Percentiles rank a stretch among this genome's conserved stretches.
phyloP scores from a whole-genome alignment of 169 alveolate genomes.

The Cryptosporidium parvum region DNA sequence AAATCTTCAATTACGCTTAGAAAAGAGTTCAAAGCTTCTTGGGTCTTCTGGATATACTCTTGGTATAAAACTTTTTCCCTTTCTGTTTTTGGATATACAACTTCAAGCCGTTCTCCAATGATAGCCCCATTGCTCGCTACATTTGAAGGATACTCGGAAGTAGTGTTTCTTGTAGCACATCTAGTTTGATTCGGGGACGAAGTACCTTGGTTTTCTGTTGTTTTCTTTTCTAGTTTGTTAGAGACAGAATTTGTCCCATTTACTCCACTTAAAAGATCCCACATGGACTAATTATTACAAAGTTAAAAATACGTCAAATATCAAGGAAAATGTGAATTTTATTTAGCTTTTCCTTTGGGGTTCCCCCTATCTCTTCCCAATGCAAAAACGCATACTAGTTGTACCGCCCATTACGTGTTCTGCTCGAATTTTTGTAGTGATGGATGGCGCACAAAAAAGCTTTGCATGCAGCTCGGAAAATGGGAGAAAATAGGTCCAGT shows the following conservation, averaged over 20 bases:
- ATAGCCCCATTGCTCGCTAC: conserved; percentile 33
- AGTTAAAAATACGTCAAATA: not conserved
- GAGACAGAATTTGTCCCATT: not conserved
- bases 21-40: conserved; percentile 8
- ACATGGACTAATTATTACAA: not conserved
- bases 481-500: not conserved
- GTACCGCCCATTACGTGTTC: not conserved
- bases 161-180: conserved; percentile 10
- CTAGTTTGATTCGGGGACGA: not conserved
- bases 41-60: conserved; percentile 13
- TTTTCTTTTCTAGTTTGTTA: not conserved
- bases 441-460: not conserved
- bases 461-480: not conserved
- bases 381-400: not conserved
- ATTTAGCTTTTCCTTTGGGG: not conserved
- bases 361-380: not conserved
- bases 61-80: conserved; percentile 2
- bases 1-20: conserved; percentile 30
- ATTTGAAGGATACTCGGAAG: not conserved
- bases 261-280: conserved; percentile 11
- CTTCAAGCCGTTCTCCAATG: conserved; percentile 17
- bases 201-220: not conserved
- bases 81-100: not conserved
- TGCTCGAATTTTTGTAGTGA: not conserved
- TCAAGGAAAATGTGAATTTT: not conserved